phyloP scores from a whole-genome alignment of 2,329 filamentous ascomycete species.

The Neonectria magnoliae region DNA sequence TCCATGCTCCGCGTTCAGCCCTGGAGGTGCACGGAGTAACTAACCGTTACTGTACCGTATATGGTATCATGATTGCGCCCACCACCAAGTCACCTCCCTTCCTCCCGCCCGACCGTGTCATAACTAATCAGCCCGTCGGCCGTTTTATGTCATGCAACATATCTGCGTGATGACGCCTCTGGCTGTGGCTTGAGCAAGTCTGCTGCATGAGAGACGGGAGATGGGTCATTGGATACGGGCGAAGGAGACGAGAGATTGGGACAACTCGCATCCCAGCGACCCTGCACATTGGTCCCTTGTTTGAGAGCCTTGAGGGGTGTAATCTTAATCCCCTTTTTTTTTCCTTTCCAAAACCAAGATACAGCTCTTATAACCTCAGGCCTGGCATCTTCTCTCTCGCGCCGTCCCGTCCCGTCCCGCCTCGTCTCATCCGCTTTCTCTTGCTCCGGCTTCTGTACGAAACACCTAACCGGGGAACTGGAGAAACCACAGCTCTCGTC shows the following conservation, averaged over 20 bases:
- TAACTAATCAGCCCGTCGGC: neutral
- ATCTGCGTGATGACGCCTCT: neutral
- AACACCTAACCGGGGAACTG: no score
- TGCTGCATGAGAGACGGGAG: neutral
- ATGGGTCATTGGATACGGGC: neutral
- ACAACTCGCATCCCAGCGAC: neutral
- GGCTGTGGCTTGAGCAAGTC: no score
- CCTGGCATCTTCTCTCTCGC: neutral
- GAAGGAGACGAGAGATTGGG: neutral
- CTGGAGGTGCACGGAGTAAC: neutral
- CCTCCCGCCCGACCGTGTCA: neutral
- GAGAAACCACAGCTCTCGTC: no score
- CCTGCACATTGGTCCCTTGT: neutral
- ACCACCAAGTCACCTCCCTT: neutral
- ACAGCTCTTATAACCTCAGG: neutral
- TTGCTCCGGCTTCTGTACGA: no score
- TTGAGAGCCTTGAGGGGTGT: neutral
- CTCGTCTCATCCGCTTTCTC: no score
- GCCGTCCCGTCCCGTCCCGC: neutral
- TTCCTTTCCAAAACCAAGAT: no score
- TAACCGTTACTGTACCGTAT: neutral
- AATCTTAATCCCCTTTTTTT: no score
- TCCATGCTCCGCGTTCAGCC: neutral
- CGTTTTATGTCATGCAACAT: neutral
- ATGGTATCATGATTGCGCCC: constrained; percentile 6